Evolutionary conservation across 2,329 filamentous ascomycete species (phyloP).

Genomic region (Alternaria dauci): DNA sequence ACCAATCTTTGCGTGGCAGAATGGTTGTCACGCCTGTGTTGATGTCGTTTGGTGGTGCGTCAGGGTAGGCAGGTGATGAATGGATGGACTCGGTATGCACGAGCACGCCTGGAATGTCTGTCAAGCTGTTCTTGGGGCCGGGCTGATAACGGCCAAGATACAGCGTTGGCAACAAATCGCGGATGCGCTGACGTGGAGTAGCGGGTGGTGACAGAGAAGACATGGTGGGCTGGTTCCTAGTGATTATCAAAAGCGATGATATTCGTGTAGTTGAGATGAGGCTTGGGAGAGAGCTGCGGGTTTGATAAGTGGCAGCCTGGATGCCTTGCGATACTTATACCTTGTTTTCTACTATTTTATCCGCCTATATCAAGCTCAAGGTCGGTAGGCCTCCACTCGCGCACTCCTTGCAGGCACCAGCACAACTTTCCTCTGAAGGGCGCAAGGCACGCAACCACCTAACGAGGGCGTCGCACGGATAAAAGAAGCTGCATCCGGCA

Average conservation of each 20-base stretch:
- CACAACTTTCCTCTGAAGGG: not conserved
- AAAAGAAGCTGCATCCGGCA: not conserved
- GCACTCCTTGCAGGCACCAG: not conserved
- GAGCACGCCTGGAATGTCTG: constrained; percentile 56
- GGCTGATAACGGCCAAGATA: constrained; percentile 49
- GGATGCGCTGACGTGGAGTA: constrained; percentile 45
- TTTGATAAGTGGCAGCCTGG: not conserved
- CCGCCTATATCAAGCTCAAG: not conserved
- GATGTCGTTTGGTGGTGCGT: constrained; percentile 40
- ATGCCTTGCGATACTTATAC: not conserved
- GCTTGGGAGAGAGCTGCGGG: not conserved
- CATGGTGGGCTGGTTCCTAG: constrained; percentile 12
- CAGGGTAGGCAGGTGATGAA: constrained; percentile 37
- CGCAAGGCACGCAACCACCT: not conserved
- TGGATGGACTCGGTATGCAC: constrained; percentile 54
- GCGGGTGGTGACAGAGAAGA: constrained; percentile 7
- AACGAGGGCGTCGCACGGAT: not conserved
- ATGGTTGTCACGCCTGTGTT: constrained; percentile 58
- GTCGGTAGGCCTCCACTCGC: not conserved
- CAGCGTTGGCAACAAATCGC: constrained; percentile 50
- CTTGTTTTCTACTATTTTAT: not conserved
- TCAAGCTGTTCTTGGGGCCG: constrained; percentile 54
- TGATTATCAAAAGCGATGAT: not conserved
- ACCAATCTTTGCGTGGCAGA: constrained; percentile 54
- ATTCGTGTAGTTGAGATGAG: not conserved